Evolutionary conservation across 176 grass and related monocot genomes (phyloP).

Genomic region (Cocos nucifera): DNA sequence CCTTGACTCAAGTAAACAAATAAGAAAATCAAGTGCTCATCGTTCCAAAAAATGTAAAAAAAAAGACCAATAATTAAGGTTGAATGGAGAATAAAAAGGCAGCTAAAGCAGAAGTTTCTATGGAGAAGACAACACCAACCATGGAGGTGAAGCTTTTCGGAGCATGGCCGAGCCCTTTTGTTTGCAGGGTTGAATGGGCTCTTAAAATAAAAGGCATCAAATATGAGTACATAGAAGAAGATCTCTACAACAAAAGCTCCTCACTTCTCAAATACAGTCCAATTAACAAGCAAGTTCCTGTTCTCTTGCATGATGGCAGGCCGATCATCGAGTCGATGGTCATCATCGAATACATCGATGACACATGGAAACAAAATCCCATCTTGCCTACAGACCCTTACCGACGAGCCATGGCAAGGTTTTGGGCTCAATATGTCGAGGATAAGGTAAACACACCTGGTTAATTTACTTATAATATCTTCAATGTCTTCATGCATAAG

Average conservation of each 20-base stretch:
- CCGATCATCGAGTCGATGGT: conserved; percentile 3
- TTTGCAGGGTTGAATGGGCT: neutral
- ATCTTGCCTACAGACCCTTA: conserved; percentile 1
- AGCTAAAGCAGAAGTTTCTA: too few relatives aligned
- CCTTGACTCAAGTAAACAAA: too few relatives aligned
- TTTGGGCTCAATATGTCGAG: neutral
- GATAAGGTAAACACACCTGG: neutral
- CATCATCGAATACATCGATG: conserved; percentile 13
- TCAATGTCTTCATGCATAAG: too few relatives aligned
- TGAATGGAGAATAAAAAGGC: too few relatives aligned
- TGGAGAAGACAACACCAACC: too few relatives aligned
- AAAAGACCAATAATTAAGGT: too few relatives aligned
- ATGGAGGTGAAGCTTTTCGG: conserved; percentile 4
- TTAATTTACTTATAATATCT: too few relatives aligned
- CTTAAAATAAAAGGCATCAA: conserved; percentile 3
- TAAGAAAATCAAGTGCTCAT: too few relatives aligned
- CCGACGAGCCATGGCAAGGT: neutral
- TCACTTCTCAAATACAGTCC: conserved; percentile 1
- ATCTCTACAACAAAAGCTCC: conserved; percentile 3
- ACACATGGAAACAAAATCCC: neutral
- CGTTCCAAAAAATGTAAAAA: too few relatives aligned
- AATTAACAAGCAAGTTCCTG: conserved; percentile 4
- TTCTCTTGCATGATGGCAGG: neutral
- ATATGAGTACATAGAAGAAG: conserved; percentile 13
- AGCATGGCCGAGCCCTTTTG: neutral